Evolutionary conservation across 2,329 filamentous ascomycete genomes (phyloP).

Genomic region (Exophiala spinifera): DNA sequence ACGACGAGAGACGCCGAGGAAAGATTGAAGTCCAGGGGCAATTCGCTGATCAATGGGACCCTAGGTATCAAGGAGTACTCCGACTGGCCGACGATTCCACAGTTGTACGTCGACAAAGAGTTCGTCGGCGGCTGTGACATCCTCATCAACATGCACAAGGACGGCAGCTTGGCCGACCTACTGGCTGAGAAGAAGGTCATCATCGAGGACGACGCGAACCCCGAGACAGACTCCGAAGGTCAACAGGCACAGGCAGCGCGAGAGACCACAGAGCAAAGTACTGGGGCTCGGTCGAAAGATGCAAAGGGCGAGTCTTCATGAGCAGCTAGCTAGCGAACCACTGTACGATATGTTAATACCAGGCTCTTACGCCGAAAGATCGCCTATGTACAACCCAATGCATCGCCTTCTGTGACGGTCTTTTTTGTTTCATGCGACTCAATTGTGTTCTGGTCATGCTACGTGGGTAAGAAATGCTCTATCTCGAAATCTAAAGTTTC

Average conservation of each 20-base stretch:
- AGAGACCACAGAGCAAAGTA: conserved; percentile 22
- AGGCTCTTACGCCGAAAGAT: not conserved
- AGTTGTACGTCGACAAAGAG: conserved; percentile 92
- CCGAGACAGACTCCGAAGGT: conserved; percentile 19
- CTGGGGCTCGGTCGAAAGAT: conserved; percentile 23
- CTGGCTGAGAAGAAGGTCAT: conserved; percentile 91
- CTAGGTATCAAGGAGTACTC: conserved; percentile 97
- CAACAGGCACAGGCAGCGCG: conserved; percentile 18
- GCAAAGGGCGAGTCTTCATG: conserved; percentile 26
- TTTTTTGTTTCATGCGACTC: too few species aligned
- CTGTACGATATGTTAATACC: not conserved
- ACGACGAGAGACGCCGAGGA: not conserved
- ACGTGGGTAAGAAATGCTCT: too few species aligned
- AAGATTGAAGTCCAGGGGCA: too few species aligned
- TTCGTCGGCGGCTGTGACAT: conserved; percentile 99
- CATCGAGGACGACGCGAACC: conserved; percentile 53
- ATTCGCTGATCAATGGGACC: not conserved
- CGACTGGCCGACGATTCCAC: conserved; percentile 97
- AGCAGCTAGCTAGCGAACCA: too few species aligned
- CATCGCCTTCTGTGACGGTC: too few species aligned
- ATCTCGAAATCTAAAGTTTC: too few species aligned
- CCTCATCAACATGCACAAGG: conserved; percentile 93
- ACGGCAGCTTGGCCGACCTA: conserved; percentile 85
- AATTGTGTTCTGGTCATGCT: too few species aligned
- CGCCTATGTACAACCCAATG: not conserved